These are phyloP conservation scores for Neobulgaria alba DNA, from an alignment of 2,329 filamentous ascomycete genomes.

Conservation along the genomic window DNA sequence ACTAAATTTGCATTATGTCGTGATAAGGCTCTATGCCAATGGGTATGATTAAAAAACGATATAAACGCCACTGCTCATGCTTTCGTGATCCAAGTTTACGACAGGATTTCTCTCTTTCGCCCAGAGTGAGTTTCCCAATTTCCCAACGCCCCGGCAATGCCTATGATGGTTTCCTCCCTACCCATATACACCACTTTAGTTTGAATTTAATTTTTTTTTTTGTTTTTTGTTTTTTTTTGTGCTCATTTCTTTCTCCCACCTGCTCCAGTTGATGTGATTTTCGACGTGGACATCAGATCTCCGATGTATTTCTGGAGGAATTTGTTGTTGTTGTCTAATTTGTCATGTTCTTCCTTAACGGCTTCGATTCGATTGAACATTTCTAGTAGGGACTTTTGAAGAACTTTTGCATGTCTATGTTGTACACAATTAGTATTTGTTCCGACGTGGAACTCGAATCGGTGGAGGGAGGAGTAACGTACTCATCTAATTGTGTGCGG, in stretches of 20 bases:
- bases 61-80: conserved; percentile 24
- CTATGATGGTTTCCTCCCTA: neutral
- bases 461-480: too few species aligned
- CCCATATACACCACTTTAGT: too few species aligned
- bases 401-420: conserved; percentile 70
- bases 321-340: conserved; percentile 92
- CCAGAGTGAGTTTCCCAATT: too few species aligned
- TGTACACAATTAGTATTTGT: conserved; percentile 3
- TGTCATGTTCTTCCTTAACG: conserved; percentile 90
- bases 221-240: neutral
- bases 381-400: conserved; percentile 82
- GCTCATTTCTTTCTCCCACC: conserved; percentile 21
- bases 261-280: conserved; percentile 48
- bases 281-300: conserved; percentile 82
- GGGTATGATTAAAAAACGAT: conserved; percentile 20
- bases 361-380: conserved; percentile 92
- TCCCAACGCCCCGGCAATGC: conserved; percentile 20
- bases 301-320: conserved; percentile 98
- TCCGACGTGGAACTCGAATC: conserved; percentile 6
- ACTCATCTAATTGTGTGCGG: conserved; percentile 49
- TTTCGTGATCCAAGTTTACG: conserved; percentile 8
- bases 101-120: too few species aligned
- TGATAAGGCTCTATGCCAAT: too few species aligned
- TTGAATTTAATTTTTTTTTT: conserved; percentile 1
- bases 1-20: too few species aligned